These are phyloP conservation scores for Fusarium euwallaceae DNA, from an alignment of 2,329 filamentous ascomycete species.

Conservation along the genomic window DNA sequence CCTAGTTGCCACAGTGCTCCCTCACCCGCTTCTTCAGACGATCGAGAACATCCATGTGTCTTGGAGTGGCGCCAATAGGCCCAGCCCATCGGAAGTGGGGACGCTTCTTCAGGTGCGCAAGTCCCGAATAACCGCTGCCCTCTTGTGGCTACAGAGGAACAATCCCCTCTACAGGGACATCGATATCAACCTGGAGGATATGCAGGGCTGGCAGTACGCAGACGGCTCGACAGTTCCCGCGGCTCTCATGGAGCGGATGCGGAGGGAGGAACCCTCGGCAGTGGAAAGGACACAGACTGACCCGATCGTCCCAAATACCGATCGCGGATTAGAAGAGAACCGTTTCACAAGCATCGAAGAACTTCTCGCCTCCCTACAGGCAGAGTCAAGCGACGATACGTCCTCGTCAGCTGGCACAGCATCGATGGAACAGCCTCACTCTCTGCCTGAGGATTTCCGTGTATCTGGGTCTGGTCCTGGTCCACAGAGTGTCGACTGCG, in stretches of 20 bases:
- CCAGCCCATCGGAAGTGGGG: conserved; percentile 6
- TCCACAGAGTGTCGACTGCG: too few relatives aligned
- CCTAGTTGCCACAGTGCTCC: neutral
- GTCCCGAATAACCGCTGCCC: neutral
- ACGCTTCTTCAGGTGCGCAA: conserved; percentile 16
- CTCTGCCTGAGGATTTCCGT: too few relatives aligned
- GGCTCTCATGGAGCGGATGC: conserved; percentile 1
- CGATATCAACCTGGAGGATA: conserved; percentile 10
- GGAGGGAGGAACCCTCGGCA: neutral
- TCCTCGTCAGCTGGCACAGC: neutral
- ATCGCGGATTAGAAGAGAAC: conserved; percentile 9
- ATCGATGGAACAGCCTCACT: neutral
- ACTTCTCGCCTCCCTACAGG: neutral
- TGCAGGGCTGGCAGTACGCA: conserved; percentile 8
- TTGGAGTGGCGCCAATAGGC: conserved; percentile 10
- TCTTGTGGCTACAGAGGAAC: conserved; percentile 9
- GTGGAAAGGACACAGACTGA: conserved; percentile 8
- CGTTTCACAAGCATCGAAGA: conserved; percentile 1
- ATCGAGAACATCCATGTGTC: conserved; percentile 22
- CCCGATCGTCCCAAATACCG: conserved; percentile 4
- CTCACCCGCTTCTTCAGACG: conserved; percentile 6
- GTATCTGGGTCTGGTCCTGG: too few relatives aligned
- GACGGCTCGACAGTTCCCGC: neutral
- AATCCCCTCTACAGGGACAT: conserved; percentile 12
- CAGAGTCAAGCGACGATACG: neutral